phyloP scores from a whole-genome alignment of 2,329 filamentous ascomycete genomes.

The Chaetomiaceae sp. region DNA sequence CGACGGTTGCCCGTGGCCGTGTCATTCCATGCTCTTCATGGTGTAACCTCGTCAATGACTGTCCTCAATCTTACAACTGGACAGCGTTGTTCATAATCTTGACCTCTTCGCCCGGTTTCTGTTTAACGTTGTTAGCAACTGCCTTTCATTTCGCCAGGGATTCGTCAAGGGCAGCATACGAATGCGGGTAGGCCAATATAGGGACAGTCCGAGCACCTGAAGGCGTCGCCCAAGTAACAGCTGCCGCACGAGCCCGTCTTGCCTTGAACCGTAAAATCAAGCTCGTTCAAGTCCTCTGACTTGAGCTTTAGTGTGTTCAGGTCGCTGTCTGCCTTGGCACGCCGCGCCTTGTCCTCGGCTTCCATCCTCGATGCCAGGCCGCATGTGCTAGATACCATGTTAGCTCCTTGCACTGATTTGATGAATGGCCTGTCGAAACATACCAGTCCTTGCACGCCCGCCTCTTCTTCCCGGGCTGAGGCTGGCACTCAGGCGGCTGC shows the following conservation, averaged over 20 bases:
- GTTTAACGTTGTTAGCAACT: not conserved
- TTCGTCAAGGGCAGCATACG: constrained; percentile 22
- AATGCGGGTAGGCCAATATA: constrained; percentile 93
- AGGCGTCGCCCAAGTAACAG: constrained; percentile 89
- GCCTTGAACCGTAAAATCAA: constrained; percentile 96
- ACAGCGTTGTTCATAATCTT: constrained; percentile 73
- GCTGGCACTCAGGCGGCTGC: constrained; percentile 79
- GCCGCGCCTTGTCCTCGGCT: constrained; percentile 63
- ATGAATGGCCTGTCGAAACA: not conserved
- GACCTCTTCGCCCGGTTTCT: constrained; percentile 90
- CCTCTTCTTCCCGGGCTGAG: constrained; percentile 81
- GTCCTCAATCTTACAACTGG: constrained; percentile 20
- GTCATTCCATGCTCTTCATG: not conserved
- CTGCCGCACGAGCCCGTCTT: constrained; percentile 94
- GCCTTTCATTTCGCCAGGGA: not conserved
- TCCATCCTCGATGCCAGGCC: constrained; percentile 81
- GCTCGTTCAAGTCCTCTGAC: constrained; percentile 74
- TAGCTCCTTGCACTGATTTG: not conserved
- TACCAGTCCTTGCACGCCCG: constrained; percentile 92
- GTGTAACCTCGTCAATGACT: not conserved
- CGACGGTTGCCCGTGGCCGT: too few species aligned
- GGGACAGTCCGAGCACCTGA: constrained; percentile 65
- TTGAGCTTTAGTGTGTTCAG: constrained; percentile 60
- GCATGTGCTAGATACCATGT: constrained; percentile 55
- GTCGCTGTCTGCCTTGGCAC: constrained; percentile 31